Base-by-base conservation (phyloP, 2,329 filamentous ascomycete genomes). In the Emydomyces testavorans region DNA sequence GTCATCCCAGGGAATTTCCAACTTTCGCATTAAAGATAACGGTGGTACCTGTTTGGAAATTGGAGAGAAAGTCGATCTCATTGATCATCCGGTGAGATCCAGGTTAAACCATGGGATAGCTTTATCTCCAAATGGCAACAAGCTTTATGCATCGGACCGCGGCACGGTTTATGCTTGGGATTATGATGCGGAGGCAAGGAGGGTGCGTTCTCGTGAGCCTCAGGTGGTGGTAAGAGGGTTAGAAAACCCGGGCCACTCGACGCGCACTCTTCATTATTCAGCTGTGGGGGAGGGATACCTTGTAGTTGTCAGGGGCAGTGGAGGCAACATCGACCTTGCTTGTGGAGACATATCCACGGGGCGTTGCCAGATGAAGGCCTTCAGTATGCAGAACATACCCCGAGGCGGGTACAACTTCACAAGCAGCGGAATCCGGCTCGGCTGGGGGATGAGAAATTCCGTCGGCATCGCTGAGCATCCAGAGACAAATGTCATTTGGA, bases 361-460 rank as follows among this genome's bases (percentile, higher is more conserved):
- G 2, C 73, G 77, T 50, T 78, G 77, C n/a, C 80, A 84, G 54
- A 75, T 88, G 58, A 81, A 80, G 52, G 76, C 76, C 28, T 80
- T 78, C 62, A 71, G 77, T 49, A 59, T 78, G 26, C 69, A 58
- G 42, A 68, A 71, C 44, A 65, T 63, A 6, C 57, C 59, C 3
- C 56, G 57, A 4, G 46, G 42, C 21, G 59, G 64, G 1, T 73
- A 74, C 50, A 64, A 71, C 48, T 74, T 68, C 57, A 64, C 75
- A 54, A 79, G 71, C 39, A 69, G 72, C 29, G 74, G 74, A 6
- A 50, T 70, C 11, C 60, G 71, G 54, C 65, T 63, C 54, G 76
- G 81, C 13, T 87, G 82, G 82, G 83, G 83, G 8, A 68, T 88
- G 45, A 73, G 82, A 31, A 87, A 87, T 61, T 79, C 80, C 1